These are phyloP conservation scores for Macrocystidia cucumis DNA, from an alignment of 1,284 basidiomycete genomes.

Conservation along the genomic window DNA sequence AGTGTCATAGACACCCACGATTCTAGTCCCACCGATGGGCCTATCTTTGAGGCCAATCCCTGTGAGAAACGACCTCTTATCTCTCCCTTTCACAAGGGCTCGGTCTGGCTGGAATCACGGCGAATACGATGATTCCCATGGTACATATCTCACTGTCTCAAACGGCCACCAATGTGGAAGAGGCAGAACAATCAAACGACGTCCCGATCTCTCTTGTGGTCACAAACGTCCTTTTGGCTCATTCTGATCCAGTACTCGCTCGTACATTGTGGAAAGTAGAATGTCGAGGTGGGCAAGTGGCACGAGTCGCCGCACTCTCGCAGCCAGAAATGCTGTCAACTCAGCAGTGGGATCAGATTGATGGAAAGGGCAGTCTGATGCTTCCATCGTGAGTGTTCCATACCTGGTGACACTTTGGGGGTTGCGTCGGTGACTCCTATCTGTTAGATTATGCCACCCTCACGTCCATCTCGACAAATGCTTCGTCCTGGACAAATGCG, in stretches of 20 bases:
- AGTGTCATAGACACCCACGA: no score
- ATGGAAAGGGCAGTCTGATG: conserved; percentile 39
- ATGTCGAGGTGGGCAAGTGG: conserved; percentile 22
- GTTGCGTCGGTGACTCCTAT: neutral
- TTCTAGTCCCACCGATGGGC: no score
- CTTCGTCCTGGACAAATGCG: conserved; percentile 50
- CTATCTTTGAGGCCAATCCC: no score
- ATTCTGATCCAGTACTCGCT: conserved; percentile 16
- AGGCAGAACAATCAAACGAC: conserved; percentile 1
- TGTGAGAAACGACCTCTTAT: no score
- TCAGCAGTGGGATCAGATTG: conserved; percentile 16
- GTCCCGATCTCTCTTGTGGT: conserved; percentile 12
- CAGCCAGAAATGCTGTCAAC: conserved; percentile 1
- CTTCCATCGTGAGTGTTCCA: conserved; percentile 39
- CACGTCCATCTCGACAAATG: conserved; percentile 66
- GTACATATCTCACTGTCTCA: no score
- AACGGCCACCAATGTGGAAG: no score
- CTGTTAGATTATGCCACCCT: conserved; percentile 46
- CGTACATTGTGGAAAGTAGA: conserved; percentile 24
- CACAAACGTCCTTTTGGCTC: conserved; percentile 24
- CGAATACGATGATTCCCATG: no score
- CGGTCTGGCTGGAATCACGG: no score
- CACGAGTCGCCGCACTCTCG: conserved; percentile 11
- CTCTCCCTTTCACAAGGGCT: no score
- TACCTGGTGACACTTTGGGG: neutral